Conservation (phyloP, 176 grass and related monocot species). For the Paspalum vaginatum region DNA sequence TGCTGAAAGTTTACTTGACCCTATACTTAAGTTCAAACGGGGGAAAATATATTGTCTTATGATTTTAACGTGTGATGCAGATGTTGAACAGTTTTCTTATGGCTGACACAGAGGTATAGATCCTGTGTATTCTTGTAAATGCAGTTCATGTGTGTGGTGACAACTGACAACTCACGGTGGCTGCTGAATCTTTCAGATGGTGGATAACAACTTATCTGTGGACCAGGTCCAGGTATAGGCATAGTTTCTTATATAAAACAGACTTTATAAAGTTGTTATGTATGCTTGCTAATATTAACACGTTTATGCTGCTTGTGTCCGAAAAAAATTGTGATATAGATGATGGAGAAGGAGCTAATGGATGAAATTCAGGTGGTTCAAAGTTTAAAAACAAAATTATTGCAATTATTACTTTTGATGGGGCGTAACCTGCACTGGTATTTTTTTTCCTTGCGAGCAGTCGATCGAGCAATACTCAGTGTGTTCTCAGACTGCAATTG, state of each 20-base stretch:
- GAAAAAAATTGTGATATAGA: constrained; percentile 14
- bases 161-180: neutral
- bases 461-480: neutral
- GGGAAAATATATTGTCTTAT: neutral
- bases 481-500: neutral
- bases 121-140: neutral
- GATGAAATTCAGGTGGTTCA: constrained; percentile 20
- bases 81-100: constrained; percentile 27
- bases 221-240: constrained; percentile 32
- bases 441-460: neutral
- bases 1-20: neutral
- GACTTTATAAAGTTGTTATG: neutral
- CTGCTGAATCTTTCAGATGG: constrained; percentile 38
- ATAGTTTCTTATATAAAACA: neutral
- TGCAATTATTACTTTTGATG: neutral
- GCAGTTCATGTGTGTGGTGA: constrained; percentile 9
- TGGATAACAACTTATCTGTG: neutral
- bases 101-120: constrained; percentile 46
- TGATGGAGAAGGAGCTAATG: constrained; percentile 49
- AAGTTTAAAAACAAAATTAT: neutral
- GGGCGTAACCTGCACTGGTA: neutral
- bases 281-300: neutral
- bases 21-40: neutral
- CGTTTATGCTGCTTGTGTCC: neutral
- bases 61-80: neutral